Evolutionary conservation across 192 early-diverging fungal genomes (phyloP).

Genomic region (Chytriomyces sp.): DNA sequence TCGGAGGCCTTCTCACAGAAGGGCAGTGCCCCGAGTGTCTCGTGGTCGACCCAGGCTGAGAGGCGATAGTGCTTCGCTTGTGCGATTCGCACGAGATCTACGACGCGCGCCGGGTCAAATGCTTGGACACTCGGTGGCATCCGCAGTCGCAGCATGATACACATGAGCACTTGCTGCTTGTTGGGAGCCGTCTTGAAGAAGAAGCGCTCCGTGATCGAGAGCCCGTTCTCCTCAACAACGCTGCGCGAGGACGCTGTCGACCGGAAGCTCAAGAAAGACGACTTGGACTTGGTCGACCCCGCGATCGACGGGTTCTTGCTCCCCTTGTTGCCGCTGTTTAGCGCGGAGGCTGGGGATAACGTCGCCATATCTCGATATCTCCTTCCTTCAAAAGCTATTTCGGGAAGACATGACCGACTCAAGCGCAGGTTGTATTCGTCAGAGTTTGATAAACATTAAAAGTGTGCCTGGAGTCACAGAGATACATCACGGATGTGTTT

Average conservation of each 20-base stretch:
- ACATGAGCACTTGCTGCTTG: constrained; percentile 48
- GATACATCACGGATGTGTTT: too few relatives aligned
- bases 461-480: too few relatives aligned
- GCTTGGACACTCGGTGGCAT: constrained; percentile 24
- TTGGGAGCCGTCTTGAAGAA: constrained; percentile 44
- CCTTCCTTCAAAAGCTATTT: too few relatives aligned
- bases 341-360: not conserved
- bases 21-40: constrained; percentile 30
- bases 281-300: not conserved
- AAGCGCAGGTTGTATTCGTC: too few relatives aligned
- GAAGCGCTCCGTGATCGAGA: constrained; percentile 49
- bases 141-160: constrained; percentile 32
- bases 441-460: too few relatives aligned
- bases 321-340: too few relatives aligned
- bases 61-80: constrained; percentile 47
- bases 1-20: constrained; percentile 45
- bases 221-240: constrained; percentile 30
- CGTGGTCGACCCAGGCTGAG: constrained; percentile 38
- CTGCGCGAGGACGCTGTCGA: not conserved
- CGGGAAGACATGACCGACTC: too few relatives aligned
- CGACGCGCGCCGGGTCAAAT: constrained; percentile 26
- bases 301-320: not conserved
- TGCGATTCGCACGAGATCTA: constrained; percentile 43
- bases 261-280: not conserved
- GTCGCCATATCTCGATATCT: too few relatives aligned